Evolutionary conservation across 108 stramenopile species (phyloP), one percentile per base, ranked within the genome.

Genomic region (Pinguiococcus pyrenoidosus): DNA sequence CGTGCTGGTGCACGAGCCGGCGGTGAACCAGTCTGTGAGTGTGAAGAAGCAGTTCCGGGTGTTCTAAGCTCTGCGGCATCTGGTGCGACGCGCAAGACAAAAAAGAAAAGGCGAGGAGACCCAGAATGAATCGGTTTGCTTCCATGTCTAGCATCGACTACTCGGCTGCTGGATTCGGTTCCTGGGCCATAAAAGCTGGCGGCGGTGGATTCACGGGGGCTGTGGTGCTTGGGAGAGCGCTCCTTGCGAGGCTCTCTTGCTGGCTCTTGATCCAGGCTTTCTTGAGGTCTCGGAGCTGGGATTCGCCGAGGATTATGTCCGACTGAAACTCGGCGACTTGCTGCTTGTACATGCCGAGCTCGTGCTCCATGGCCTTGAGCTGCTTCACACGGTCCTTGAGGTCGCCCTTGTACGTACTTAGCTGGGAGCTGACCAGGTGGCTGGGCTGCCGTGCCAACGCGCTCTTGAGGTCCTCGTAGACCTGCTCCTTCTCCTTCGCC

Each of bases 41-140:
- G 66, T 74, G 33, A 71, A 73, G 69, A 76, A 76, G 73, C 60
- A 67, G 44, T 76, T 76, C 73, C 73, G 75, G 27, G 68, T 76
- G 54, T 76, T 76, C 68, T 76, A 37, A 71, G 51, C 30, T 16
- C 24, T 1, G 27, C 43, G 5, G 2, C 49, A 20, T 2, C 34
- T 34, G 34, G 13, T 34, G 34, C 13, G 1, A n/a, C 14, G 34
- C 0, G 34, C 14, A 1, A 1, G 34, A 34, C 1, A n/a, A 34
- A 0, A n/a, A 34, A 12, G 6, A n/a, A n/a, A 34, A 34, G 34
- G 8, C 32, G 32, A 32, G 10, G 10, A 32, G 32, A n/a, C n/a
- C n/a, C n/a, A n/a, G n/a, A n/a, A n/a, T n/a, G n/a, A n/a, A n/a
- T n/a, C n/a, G n/a, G n/a, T n/a, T n/a, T n/a, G n/a, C n/a, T n/a